Percentiles rank a stretch among this genome's conserved stretches.
phyloP scores from a whole-genome alignment of 1,139 yeast genomes.

The Petasospora rhodanensis region DNA sequence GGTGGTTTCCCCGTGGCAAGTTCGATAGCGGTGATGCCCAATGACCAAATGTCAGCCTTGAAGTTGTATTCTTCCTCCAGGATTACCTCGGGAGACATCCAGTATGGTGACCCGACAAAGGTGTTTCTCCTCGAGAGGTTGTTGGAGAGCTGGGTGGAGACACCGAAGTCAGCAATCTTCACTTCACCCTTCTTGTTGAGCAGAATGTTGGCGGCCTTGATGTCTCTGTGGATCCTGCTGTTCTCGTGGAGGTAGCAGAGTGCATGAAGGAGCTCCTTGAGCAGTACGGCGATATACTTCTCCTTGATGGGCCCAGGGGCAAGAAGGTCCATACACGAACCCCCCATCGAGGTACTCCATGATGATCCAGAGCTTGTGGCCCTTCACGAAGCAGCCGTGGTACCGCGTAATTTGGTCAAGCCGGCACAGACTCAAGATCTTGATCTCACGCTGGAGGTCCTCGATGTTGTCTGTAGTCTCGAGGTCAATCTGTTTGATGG shows the following conservation, averaged over 20 bases:
- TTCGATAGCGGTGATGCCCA: constrained; percentile 88
- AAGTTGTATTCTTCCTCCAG: constrained; percentile 82
- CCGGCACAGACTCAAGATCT: constrained; percentile 69
- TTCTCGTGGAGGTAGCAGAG: constrained; percentile 66
- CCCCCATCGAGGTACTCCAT: constrained; percentile 88
- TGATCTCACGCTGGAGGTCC: constrained; percentile 78
- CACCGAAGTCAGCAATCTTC: constrained; percentile 94
- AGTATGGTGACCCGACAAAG: constrained; percentile 96
- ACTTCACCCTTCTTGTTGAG: constrained; percentile 70
- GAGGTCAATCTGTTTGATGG: constrained; percentile 71
- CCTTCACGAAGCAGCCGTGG: constrained; percentile 76
- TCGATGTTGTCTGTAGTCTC: constrained; percentile 73
- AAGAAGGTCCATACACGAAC: constrained; percentile 67
- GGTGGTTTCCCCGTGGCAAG: constrained; percentile 85
- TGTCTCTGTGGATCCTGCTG: constrained; percentile 82
- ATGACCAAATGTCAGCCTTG: constrained; percentile 93
- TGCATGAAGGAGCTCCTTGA: constrained; percentile 60
- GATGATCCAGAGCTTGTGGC: constrained; percentile 81
- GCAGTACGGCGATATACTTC: constrained; percentile 51
- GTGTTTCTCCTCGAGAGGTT: constrained; percentile 77
- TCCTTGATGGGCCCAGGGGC: constrained; percentile 60
- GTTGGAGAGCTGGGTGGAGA: constrained; percentile 80
- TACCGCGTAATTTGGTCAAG: constrained; percentile 68
- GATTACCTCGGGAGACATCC: constrained; percentile 99
- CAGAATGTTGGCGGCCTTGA: constrained; percentile 80